Percentiles rank a stretch among this genome's conserved stretches.
phyloP scores from a whole-genome alignment of 176 grass and related monocot genomes.

The Elymus sibiricus region DNA sequence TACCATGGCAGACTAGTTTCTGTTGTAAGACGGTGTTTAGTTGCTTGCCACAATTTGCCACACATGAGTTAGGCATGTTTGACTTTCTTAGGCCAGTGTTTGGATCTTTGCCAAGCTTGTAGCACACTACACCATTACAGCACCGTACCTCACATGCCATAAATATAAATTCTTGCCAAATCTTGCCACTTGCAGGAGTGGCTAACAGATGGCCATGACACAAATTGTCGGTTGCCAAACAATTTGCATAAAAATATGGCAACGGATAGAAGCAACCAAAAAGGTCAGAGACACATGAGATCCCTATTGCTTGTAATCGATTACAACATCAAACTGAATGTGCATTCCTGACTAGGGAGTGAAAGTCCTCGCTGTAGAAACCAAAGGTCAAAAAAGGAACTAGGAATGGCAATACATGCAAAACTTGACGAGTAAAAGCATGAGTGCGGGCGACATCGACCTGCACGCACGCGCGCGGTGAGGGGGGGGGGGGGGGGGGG shows the following conservation, averaged over 20 bases:
- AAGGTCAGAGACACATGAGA: neutral
- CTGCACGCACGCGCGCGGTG: no score
- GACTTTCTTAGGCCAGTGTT: conserved; percentile 6
- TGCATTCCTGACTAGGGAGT: neutral
- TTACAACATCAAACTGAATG: neutral
- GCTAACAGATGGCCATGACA: neutral
- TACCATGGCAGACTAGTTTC: neutral
- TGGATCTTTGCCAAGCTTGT: neutral
- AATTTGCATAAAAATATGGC: neutral
- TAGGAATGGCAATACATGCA: neutral
- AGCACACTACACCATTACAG: neutral
- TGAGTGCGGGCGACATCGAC: no score
- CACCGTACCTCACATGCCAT: neutral
- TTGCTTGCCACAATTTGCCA: neutral
- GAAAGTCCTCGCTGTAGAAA: neutral
- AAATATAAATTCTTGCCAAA: neutral
- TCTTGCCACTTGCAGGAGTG: neutral
- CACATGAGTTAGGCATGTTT: neutral
- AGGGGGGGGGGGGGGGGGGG: no score
- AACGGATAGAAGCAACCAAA: neutral
- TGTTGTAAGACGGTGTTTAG: neutral
- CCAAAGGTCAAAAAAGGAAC: neutral
- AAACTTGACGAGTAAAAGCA: neutral
- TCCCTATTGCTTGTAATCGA: neutral
- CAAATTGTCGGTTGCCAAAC: neutral